These are phyloP conservation scores for Cercospora berteroae DNA, from an alignment of 2,329 filamentous ascomycete species.

Conservation along the genomic window DNA sequence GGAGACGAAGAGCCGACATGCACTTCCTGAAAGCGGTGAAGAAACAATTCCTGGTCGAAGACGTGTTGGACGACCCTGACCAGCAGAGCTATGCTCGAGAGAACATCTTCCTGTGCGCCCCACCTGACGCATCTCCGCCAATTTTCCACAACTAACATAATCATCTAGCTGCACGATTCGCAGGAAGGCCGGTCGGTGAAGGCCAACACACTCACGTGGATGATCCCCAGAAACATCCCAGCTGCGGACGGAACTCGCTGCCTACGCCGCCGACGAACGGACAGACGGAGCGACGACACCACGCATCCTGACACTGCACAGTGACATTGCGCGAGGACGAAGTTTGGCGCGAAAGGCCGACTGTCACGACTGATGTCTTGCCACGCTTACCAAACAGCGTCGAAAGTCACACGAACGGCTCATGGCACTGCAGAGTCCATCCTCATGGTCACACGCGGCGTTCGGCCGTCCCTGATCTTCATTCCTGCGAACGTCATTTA, in stretches of 20 bases:
- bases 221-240: slow-evolving; percentile 9
- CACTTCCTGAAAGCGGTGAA: slow-evolving; percentile 52
- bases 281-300: background rate
- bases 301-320: background rate
- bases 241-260: slow-evolving; percentile 16
- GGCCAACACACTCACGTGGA: slow-evolving; percentile 1
- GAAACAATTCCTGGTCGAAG: slow-evolving; percentile 49
- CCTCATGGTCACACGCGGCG: background rate
- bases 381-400: background rate
- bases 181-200: slow-evolving; percentile 25
- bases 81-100: slow-evolving; percentile 47
- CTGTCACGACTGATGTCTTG: background rate
- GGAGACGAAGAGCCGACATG: slow-evolving; percentile 69
- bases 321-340: background rate
- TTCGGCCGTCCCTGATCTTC: slow-evolving; percentile 1
- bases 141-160: slow-evolving; percentile 5
- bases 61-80: slow-evolving; percentile 51
- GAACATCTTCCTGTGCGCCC: slow-evolving; percentile 50
- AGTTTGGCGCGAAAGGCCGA: background rate
- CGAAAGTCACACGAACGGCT: background rate
- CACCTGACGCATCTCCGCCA: background rate
- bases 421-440: slow-evolving; percentile 1
- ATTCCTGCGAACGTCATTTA: slow-evolving; percentile 10
- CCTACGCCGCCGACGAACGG: background rate
- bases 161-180: slow-evolving; percentile 26